These are phyloP conservation scores for Stellera chamaejasme DNA, from an alignment of 345 rosid species.

Conservation along the genomic window DNA sequence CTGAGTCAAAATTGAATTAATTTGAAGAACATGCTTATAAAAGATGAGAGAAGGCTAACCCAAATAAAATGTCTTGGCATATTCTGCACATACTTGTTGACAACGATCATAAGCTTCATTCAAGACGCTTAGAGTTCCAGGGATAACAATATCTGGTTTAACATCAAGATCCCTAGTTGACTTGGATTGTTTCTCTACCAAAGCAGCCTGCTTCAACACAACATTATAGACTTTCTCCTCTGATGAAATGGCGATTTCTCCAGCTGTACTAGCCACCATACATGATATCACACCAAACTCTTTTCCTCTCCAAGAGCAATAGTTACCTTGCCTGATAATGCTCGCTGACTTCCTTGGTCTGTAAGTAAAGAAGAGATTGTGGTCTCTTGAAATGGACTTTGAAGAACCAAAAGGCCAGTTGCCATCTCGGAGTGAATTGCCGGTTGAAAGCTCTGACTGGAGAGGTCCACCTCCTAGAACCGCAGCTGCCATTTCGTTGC, in stretches of 20 bases:
- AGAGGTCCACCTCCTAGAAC: conserved; percentile 26
- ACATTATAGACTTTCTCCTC: conserved; percentile 76
- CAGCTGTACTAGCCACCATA: conserved; percentile 44
- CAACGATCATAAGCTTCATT: conserved; percentile 72
- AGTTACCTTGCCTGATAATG: conserved; percentile 17
- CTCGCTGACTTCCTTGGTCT: conserved; percentile 17
- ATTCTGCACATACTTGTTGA: conserved; percentile 77
- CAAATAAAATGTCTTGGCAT: conserved; percentile 73
- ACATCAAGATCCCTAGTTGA: conserved; percentile 36
- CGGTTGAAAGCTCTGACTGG: conserved; percentile 22
- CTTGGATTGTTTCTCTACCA: conserved; percentile 45
- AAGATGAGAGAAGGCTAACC: conserved; percentile 32
- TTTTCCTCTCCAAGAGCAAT: conserved; percentile 17
- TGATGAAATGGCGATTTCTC: conserved; percentile 54
- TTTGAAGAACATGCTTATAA: neutral
- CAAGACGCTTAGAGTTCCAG: conserved; percentile 46
- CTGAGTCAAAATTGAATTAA: no score
- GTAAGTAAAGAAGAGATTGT: conserved; percentile 13
- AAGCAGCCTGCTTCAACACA: conserved; percentile 79
- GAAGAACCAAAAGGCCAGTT: conserved; percentile 18
- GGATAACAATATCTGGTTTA: conserved; percentile 45
- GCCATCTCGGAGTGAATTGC: conserved; percentile 22
- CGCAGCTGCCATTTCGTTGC: conserved; percentile 28
- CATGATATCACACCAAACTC: conserved; percentile 28
- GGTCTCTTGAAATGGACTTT: conserved; percentile 11